Base-by-base conservation (phyloP, 441 rosid species). In the Gossypium schwendimanii region DNA sequence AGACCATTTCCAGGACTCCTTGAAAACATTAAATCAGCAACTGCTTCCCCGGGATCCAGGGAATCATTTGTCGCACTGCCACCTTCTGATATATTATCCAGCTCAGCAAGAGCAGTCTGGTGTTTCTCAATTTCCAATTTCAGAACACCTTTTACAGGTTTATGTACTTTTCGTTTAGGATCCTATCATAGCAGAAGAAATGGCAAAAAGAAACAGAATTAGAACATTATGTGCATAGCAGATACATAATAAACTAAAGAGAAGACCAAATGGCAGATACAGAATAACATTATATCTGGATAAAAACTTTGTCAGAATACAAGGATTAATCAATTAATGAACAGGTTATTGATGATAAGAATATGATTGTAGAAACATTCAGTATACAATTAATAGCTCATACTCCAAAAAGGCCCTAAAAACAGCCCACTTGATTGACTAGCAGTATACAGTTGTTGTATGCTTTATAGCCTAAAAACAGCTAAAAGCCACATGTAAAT, bases 71-170 rank as follows among this genome's bases (percentile, higher is more conserved):
- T 87, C 82, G 87, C 69, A 82, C 98, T 91, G 65, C 97, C 94
- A 87, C 82, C 87, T 86, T 93, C 99, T 36, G 97, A 93, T 65
- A 87, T 57, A 81, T 89, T 91, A 76, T 91, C 99, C 76, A 86
- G 76, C 77, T 96, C 97, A 73, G 87, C 81, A 52, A 76, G 88
- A 71, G 83, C 81, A 60, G 88, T 85, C 79, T 85, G 93, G 74
- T 93, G 97, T 84, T 93, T 96, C 88, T 92, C 99, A 81, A 96
- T 96, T 87, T 92, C 97, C 75, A 96, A 84, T 82, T 89, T 84
- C 66, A 93, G 84, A 82, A 92, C 79, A 73, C 98, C 99, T 84
- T 89, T 91, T 57, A 96, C 97, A 55, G 97, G 98, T 79, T 93
- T 96, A 79, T 96, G 98, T 81, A 89, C 94, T 84, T 93, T 93